A percentile compares a stretch with the other conserved stretches of the same genome.
Evolutionary conservation across 257 asterid species (phyloP).

Genomic region (Verbascum thapsus): DNA sequence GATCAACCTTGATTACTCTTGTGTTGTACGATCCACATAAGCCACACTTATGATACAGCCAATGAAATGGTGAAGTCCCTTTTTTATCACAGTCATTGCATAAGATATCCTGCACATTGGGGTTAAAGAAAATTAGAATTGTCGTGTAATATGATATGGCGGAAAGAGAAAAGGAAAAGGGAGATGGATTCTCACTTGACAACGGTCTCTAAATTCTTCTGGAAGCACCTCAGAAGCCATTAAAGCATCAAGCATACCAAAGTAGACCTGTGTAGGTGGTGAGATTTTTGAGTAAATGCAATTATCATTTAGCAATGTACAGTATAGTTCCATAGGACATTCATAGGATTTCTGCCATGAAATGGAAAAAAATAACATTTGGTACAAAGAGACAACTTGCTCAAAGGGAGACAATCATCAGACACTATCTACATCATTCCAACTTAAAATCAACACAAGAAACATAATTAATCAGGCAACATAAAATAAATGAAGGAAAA

Average conservation of each 20-base stretch:
- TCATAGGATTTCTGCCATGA: too few relatives aligned
- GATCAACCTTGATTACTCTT: conserved; percentile 82
- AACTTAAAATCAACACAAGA: neutral
- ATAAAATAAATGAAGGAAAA: neutral
- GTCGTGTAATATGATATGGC: neutral
- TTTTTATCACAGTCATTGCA: conserved; percentile 87
- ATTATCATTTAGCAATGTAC: too few relatives aligned
- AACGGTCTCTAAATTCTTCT: conserved; percentile 80
- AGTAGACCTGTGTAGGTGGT: conserved; percentile 64
- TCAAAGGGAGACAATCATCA: neutral
- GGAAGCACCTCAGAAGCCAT: conserved; percentile 94
- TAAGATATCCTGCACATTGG: conserved; percentile 60
- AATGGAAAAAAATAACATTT: too few relatives aligned
- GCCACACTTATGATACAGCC: conserved; percentile 94
- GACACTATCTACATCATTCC: neutral
- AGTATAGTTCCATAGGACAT: too few relatives aligned
- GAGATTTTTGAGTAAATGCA: conserved; percentile 5
- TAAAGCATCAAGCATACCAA: conserved; percentile 93
- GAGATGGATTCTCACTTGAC: conserved; percentile 54
- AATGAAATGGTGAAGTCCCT: conserved; percentile 85
- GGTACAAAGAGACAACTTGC: neutral
- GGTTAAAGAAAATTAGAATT: neutral
- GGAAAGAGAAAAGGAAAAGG: neutral
- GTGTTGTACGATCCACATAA: conserved; percentile 85
- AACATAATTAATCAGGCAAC: neutral